Base-by-base conservation (phyloP, 768 basidiomycete species). In the Austroboletus eburneus region DNA sequence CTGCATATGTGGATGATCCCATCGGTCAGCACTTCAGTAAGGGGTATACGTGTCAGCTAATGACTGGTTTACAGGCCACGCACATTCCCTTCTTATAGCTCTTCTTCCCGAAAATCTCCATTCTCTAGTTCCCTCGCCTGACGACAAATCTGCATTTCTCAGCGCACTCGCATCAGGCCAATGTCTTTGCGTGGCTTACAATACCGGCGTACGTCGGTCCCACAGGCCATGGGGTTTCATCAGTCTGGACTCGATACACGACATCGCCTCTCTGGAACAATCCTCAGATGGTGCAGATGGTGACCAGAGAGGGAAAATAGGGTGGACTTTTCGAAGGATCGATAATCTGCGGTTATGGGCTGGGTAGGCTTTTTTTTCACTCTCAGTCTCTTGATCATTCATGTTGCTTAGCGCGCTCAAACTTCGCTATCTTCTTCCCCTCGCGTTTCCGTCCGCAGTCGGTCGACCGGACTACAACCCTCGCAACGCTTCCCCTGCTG, bases 151-250 rank as follows among this genome's bases (percentile, higher is more conserved):
- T 9, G 59, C 62, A 0, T 75, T 89, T 54, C 71, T 88, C 2
- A 62, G 68, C 3, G 73, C 72, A 4, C 70, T 89, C 7, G 76
- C 85, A 2, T 90, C 85, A 4, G 91, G 92, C 0, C 86, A 91
- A 57, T 66, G 90, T 9, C 76, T 94, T 12, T 94, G 91, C 56
- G 62, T 73, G 2, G 83, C 87, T 0, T 92, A 91, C 69, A 95
- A 94, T 63, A 65, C 77, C 10, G 85, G 80, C 23, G 85, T 94
- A 0, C 79, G 92, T 21, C 78, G 80, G 48, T 91, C 89, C 8
- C 80, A 79, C 39, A 80, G 85, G 53, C 88, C 89, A 0, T 95
- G 91, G 90, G 92, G 91, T 1, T 94, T 84, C 65, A 85, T 94
- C 46, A 86, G 77, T 50, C 67, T 74, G 36, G 81, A 85, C 46